Base-by-base conservation (phyloP, 225 moss, liverwort and hornwort species). In the Straminergon stramineum region DNA sequence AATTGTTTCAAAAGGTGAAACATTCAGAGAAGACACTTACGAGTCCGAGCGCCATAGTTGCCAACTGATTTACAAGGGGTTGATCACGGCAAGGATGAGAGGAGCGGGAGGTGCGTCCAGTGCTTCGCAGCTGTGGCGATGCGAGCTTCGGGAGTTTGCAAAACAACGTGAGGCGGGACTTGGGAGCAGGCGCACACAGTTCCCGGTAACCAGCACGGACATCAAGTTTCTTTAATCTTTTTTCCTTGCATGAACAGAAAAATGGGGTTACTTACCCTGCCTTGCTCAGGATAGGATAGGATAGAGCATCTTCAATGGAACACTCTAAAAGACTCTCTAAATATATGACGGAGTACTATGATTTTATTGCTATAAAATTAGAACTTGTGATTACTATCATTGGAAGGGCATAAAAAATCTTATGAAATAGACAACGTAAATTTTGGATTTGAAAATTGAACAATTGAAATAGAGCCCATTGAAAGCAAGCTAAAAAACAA, bases 21-120 rank as follows among this genome's bases (percentile, higher is more conserved):
- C 56, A 39, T 24, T 9, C 55, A 45, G 71, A 17, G 31, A 13
- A 81, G 15, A n/a, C 10, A 67, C 89, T 93, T 80, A 93, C 93
- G 11, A 63, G 14, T 88, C 90, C 90, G 84, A 88, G 43, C 84
- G 93, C 88, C 93, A 93, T 93, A 6, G 75, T 56, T 86, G 37
- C 80, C 61, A 74, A 91, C 12, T 55, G 86, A 74, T 41, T 20
- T 79, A 56, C 66, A 64, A 83, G 41, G 82, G 20, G 8, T 32
- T 39, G 73, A 35, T 30, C 57, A 20, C 48, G 65, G 52, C n/a
- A 56, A 53, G 68, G 75, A 69, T 45, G 53, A 64, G 86, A 69
- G 63, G 61, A 45, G 13, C 30, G 43, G 51, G 39, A 51, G 58
- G 32, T 35, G 68, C 76, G 83, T 82, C 82, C 39, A 45, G 41